Evolutionary conservation across 1,139 yeast species (phyloP), one percentile per base, ranked within the genome.

Genomic region (Geotrichum reessii): DNA sequence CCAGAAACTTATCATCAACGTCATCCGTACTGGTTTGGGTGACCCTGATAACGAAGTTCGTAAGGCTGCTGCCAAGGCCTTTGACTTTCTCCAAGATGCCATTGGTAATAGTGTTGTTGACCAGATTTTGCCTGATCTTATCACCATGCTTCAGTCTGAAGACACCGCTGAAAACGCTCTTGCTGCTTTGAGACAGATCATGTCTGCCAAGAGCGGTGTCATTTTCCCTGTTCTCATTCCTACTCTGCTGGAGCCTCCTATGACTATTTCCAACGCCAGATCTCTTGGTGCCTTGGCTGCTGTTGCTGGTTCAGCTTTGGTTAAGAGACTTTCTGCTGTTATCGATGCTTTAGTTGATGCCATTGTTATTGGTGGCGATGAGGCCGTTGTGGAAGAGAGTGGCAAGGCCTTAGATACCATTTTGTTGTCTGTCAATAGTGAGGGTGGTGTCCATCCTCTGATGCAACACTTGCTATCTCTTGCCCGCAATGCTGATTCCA

Each of bases 141-240:
- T 93, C 70, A 80, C 79, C 62, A 79, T 85, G 80, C 86, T 87
- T 63, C 76, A 84, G 3, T 74, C 80, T 14, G 88, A 83, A 53
- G 58, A 73, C 72, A 37, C 62, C 46, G 83, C 92, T 0, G 92
- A 84, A 57, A 81, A 84, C 69, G 97, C 99, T 0, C 80, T 93
- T 64, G 79, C 86, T 59, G 99, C 99, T 3, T 79, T 95, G 65
- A 86, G 87, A 74, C 98, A 91, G 70, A 87, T 93, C 67, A 90
- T 95, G 96, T 83, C 95, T 5, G 85, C 92, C 12, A 88, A 90
- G 71, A 82, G 97, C 6, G 95, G 90, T 62, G 85, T 88, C 1
- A 89, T 93, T 61, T 91, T 95, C 92, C 98, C 99, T 58, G 87
- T 90, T 57, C 81, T 93, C 70, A 81, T 93, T 62, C 98, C 99